Percentiles rank a stretch among this genome's conserved stretches.
These are phyloP conservation scores for Syzygium jambos DNA, from an alignment of 345 rosid genomes.

Conservation along the genomic window DNA sequence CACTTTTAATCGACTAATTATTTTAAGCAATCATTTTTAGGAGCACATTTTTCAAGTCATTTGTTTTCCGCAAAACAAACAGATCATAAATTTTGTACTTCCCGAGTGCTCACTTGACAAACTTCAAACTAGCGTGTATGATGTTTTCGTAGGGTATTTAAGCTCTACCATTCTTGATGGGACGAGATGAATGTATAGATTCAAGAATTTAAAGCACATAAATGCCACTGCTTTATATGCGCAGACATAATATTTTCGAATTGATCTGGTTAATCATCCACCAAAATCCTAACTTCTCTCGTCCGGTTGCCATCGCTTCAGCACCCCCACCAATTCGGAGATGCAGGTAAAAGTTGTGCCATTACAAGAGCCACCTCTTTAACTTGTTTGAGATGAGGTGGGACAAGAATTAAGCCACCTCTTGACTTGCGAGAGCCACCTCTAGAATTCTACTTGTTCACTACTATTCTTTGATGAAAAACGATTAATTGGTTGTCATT, in stretches of 20 bases:
- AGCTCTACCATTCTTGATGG: background rate
- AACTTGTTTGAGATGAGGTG: background rate
- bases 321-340: background rate
- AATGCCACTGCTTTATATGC: background rate
- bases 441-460: background rate
- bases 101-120: background rate
- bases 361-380: background rate
- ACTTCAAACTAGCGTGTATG: background rate
- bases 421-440: background rate
- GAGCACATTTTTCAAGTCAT: background rate
- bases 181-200: background rate
- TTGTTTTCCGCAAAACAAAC: background rate
- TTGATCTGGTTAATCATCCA: background rate
- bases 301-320: background rate
- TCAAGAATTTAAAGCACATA: background rate
- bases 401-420: background rate
- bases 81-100: background rate
- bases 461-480: background rate
- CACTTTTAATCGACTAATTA: background rate
- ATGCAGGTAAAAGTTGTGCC: background rate
- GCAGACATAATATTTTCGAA: background rate
- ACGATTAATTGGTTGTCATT: too few species aligned
- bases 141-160: background rate
- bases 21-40: fast-evolving
- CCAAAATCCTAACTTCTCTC: background rate